Percentiles rank a stretch among this genome's conserved stretches.
Evolutionary conservation across 148 eudicot species (phyloP).

Genomic region (Talinum fruticosum): DNA sequence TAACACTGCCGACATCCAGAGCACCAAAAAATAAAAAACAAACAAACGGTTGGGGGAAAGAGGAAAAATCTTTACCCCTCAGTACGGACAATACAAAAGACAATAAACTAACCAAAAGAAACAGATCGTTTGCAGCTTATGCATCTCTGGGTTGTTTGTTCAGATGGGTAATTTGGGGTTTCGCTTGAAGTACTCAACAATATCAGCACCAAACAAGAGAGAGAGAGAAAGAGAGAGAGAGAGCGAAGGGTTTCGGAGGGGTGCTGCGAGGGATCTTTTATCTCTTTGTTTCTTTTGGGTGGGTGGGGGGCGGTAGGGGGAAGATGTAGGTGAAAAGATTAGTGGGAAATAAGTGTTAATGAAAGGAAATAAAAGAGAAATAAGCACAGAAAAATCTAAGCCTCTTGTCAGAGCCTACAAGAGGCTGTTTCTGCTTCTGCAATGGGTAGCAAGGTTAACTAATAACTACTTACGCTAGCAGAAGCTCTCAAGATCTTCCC

Average conservation of each 20-base stretch:
- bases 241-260: background rate
- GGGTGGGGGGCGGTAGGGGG: conserved; percentile 15
- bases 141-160: background rate
- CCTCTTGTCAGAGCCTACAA: conserved; percentile 9
- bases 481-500: conserved; percentile 6
- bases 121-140: background rate
- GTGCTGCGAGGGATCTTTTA: background rate
- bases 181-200: background rate
- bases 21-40: background rate
- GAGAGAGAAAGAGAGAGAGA: conserved; percentile 13
- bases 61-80: background rate
- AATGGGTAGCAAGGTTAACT: conserved; percentile 16
- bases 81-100: background rate
- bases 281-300: background rate
- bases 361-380: background rate
- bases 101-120: conserved; percentile 8
- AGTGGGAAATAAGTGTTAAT: conserved; percentile 3
- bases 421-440: conserved; percentile 4
- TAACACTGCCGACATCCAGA: conserved; percentile 23
- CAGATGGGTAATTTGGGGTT: conserved; percentile 14
- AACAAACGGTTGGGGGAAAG: background rate
- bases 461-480: conserved; percentile 2
- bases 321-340: background rate
- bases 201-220: conserved; percentile 11
- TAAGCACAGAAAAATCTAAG: background rate